phyloP scores from a whole-genome alignment of 2,329 filamentous ascomycete species.

The Hymenoscyphus scutula region DNA sequence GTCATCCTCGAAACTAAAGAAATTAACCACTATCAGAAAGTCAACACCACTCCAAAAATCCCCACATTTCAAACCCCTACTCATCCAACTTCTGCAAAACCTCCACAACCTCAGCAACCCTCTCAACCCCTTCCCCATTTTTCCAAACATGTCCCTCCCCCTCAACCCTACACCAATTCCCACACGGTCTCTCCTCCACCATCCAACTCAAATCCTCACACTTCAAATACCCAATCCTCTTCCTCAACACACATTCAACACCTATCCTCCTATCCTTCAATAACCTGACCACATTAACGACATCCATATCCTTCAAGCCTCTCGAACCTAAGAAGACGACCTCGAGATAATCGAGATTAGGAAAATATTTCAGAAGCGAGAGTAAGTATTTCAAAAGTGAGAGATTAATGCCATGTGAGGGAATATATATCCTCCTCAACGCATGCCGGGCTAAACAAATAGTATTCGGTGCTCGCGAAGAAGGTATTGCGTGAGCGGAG shows the following conservation, averaged over 20 bases:
- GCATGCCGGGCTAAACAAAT: conserved; percentile 20
- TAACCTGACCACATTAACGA: conserved; percentile 20
- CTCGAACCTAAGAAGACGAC: conserved; percentile 17
- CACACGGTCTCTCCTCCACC: conserved; percentile 20
- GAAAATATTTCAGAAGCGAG: conserved; percentile 24
- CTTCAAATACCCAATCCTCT: conserved; percentile 19
- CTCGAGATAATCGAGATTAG: conserved; percentile 19
- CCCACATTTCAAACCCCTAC: neutral
- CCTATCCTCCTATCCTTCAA: conserved; percentile 18
- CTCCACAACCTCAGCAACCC: neutral
- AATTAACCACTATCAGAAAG: too few species aligned
- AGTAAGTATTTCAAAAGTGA: conserved; percentile 21
- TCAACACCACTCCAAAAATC: too few species aligned
- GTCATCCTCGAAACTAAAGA: too few species aligned
- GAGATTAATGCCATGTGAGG: conserved; percentile 21
- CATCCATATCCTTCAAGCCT: conserved; percentile 23
- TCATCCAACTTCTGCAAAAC: neutral
- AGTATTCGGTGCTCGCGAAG: neutral
- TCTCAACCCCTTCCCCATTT: neutral
- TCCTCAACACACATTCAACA: conserved; percentile 16
- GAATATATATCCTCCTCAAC: conserved; percentile 20
- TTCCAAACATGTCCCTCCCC: neutral
- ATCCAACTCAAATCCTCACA: conserved; percentile 25
- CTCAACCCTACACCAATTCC: conserved; percentile 12
- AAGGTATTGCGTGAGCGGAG: neutral